Conservation (phyloP, 2,329 filamentous ascomycete species). For the Ophiostoma angusticollis region DNA sequence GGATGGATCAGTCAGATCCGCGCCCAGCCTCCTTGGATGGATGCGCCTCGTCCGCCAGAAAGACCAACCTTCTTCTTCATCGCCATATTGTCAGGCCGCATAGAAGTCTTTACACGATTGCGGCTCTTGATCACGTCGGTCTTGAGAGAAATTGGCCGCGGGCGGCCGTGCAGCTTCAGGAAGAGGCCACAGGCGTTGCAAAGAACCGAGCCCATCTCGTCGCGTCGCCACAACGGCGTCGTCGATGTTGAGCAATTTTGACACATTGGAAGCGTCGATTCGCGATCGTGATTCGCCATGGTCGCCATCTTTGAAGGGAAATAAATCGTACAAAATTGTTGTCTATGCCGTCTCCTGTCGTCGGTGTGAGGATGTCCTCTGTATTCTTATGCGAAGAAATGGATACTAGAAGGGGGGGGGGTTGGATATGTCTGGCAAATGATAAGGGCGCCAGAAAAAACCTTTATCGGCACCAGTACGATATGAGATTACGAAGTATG, state of each 20-base stretch:
- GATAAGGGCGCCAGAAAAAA: constrained; percentile 15
- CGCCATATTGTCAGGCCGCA: constrained; percentile 59
- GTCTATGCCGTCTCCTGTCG: not conserved
- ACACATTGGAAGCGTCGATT: constrained; percentile 76
- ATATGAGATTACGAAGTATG: constrained; percentile 16
- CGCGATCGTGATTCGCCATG: constrained; percentile 40
- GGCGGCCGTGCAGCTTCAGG: constrained; percentile 86
- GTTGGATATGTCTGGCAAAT: constrained; percentile 10
- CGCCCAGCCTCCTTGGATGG: too few species aligned
- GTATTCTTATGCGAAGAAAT: constrained; percentile 8
- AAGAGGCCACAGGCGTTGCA: constrained; percentile 98
- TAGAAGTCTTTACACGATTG: constrained; percentile 80
- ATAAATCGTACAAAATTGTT: not conserved
- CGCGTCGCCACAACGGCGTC: constrained; percentile 91
- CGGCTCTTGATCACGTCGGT: constrained; percentile 99
- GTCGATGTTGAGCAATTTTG: constrained; percentile 94
- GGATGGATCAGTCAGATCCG: too few species aligned
- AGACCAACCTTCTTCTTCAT: constrained; percentile 68
- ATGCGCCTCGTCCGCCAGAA: too few species aligned
- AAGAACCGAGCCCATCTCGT: constrained; percentile 87
- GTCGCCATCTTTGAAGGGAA: constrained; percentile 29
- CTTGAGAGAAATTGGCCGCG: constrained; percentile 90
- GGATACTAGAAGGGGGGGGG: constrained; percentile 6
- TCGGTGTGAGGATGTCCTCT: not conserved
- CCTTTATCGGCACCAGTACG: constrained; percentile 16